These are phyloP conservation scores for Amanita pallidorosea DNA, from an alignment of 768 basidiomycete genomes.

Conservation along the genomic window DNA sequence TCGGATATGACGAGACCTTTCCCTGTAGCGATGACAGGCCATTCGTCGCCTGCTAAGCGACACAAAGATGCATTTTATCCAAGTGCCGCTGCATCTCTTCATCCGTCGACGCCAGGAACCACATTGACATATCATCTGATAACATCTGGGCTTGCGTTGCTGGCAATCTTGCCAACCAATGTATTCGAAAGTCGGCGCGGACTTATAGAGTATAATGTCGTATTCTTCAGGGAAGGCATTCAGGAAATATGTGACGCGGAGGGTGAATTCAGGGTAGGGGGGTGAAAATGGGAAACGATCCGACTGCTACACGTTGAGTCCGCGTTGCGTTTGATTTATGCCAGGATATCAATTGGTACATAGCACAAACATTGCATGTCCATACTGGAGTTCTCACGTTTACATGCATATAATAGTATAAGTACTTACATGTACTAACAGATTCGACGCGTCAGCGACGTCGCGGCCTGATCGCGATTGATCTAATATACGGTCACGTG, in stretches of 20 bases:
- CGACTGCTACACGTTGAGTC: not conserved
- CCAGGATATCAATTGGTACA: too few species aligned
- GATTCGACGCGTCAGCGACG: not conserved
- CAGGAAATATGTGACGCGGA: conserved; percentile 77
- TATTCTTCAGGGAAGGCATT: conserved; percentile 75
- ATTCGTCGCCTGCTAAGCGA: conserved; percentile 10
- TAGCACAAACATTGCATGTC: too few species aligned
- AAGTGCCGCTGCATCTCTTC: conserved; percentile 52
- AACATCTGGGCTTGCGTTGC: conserved; percentile 57
- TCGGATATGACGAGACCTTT: conserved; percentile 4
- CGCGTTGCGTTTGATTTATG: not conserved
- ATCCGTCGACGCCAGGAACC: conserved; percentile 49
- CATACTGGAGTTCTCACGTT: too few species aligned
- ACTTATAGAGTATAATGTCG: conserved; percentile 78
- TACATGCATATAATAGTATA: not conserved
- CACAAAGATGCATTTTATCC: conserved; percentile 52
- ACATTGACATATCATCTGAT: conserved; percentile 82
- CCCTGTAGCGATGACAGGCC: not conserved
- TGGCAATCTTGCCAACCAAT: conserved; percentile 63
- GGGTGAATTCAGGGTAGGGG: conserved; percentile 37
- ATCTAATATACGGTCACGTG: conserved; percentile 4
- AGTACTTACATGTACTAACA: not conserved
- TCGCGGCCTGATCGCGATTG: not conserved
- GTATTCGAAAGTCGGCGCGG: conserved; percentile 67
- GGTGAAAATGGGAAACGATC: conserved; percentile 9